These are phyloP conservation scores for Diaporthe vaccinii DNA, from an alignment of 2,329 filamentous ascomycete species.

Conservation along the genomic window DNA sequence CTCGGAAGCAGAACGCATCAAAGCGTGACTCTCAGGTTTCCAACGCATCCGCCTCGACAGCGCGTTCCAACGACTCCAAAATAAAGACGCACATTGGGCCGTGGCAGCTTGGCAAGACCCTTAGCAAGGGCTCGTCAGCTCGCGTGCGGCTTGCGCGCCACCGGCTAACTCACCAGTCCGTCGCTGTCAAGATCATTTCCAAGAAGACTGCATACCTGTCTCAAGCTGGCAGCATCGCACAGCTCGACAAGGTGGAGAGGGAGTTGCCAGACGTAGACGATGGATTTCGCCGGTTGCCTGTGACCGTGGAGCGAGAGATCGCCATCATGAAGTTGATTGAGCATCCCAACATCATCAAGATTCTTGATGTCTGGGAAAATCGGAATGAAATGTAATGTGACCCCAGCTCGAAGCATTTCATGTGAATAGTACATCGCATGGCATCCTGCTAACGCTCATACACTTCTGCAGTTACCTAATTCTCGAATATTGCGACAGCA, in stretches of 20 bases:
- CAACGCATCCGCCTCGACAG: constrained; percentile 52
- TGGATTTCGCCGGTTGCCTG: constrained; percentile 80
- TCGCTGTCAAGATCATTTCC: constrained; percentile 95
- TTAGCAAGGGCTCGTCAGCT: constrained; percentile 91
- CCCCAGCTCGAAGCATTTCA: background rate
- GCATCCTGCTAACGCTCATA: constrained; percentile 39
- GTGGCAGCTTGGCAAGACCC: constrained; percentile 90
- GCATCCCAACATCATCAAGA: constrained; percentile 92
- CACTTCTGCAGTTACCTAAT: constrained; percentile 82
- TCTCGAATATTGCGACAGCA: constrained; percentile 86
- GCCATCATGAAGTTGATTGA: constrained; percentile 97
- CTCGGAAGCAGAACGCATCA: constrained; percentile 46
- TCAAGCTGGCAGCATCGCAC: constrained; percentile 87
- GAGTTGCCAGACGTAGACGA: constrained; percentile 67
- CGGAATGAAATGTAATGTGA: constrained; percentile 86
- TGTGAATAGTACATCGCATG: background rate
- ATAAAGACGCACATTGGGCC: constrained; percentile 86
- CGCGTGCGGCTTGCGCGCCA: constrained; percentile 90
- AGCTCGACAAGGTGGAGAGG: constrained; percentile 81
- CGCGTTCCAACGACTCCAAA: constrained; percentile 48
- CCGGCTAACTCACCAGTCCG: constrained; percentile 80
- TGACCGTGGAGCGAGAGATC: constrained; percentile 93
- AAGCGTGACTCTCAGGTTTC: constrained; percentile 57
- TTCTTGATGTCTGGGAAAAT: constrained; percentile 99
- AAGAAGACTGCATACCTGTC: constrained; percentile 84